Conservation (phyloP, 1,139 yeast species). For the Chernovozyma aurita region DNA sequence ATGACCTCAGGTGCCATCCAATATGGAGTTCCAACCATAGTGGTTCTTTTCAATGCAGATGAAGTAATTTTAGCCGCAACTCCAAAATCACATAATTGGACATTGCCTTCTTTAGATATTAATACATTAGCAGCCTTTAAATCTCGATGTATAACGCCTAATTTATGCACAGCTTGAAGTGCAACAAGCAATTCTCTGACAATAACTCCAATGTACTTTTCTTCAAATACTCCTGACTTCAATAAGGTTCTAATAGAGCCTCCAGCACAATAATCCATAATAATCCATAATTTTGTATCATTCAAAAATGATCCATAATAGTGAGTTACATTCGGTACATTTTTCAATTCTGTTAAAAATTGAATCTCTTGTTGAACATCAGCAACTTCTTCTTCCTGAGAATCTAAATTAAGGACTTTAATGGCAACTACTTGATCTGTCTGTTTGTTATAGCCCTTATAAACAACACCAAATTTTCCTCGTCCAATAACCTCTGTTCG, state of each 20-base stretch:
- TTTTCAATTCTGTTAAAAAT: slow-evolving; percentile 75
- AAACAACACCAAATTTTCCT: slow-evolving; percentile 96
- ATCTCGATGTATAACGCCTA: slow-evolving; percentile 93
- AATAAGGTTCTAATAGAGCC: slow-evolving; percentile 87
- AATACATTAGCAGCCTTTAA: slow-evolving; percentile 93
- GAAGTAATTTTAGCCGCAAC: slow-evolving; percentile 92
- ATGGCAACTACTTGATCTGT: slow-evolving; percentile 84
- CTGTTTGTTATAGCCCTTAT: slow-evolving; percentile 67
- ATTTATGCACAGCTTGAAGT: slow-evolving; percentile 73
- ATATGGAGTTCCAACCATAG: slow-evolving; percentile 98
- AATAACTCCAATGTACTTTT: slow-evolving; percentile 73
- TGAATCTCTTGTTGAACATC: slow-evolving; percentile 95
- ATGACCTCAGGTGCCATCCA: slow-evolving; percentile 99
- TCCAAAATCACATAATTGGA: slow-evolving; percentile 94
- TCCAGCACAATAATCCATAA: slow-evolving; percentile 97
- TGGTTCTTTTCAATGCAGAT: slow-evolving; percentile 75
- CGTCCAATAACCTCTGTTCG: slow-evolving; percentile 91
- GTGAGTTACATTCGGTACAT: slow-evolving; percentile 85
- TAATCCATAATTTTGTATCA: slow-evolving; percentile 92
- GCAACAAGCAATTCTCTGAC: slow-evolving; percentile 79
- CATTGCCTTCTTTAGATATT: slow-evolving; percentile 83
- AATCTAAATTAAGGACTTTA: slow-evolving; percentile 86
- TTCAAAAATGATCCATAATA: slow-evolving; percentile 85
- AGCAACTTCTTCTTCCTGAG: slow-evolving; percentile 88
- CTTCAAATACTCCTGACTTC: slow-evolving; percentile 87